phyloP scores from a whole-genome alignment of 352 stramenopile genomes.

The Phytophthora hybrid region DNA sequence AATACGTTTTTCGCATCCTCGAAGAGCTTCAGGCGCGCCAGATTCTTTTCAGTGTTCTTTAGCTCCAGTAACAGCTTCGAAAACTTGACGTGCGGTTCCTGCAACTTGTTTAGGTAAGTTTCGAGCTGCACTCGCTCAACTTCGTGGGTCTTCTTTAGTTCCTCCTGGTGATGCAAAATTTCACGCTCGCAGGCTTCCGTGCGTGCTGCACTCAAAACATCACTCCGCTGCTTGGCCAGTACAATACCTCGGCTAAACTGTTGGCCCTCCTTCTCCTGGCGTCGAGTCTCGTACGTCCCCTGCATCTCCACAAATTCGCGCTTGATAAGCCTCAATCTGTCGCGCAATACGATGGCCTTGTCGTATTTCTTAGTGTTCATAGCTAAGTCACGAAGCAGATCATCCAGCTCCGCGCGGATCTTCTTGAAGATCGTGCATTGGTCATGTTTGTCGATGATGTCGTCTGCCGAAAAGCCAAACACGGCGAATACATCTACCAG shows the following conservation, averaged over 20 bases:
- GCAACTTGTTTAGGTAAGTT: conserved; percentile 61
- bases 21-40: conserved; percentile 68
- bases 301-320: conserved; percentile 76
- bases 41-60: conserved; percentile 75
- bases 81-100: conserved; percentile 73
- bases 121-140: conserved; percentile 73
- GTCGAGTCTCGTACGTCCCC: conserved; percentile 58
- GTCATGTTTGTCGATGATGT: conserved; percentile 78
- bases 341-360: conserved; percentile 70
- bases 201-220: conserved; percentile 43
- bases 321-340: conserved; percentile 71
- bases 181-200: conserved; percentile 45
- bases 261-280: conserved; percentile 55
- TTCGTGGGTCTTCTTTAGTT: conserved; percentile 67
- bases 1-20: conserved; percentile 84
- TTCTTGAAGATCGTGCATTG: conserved; percentile 76
- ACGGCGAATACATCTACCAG: conserved; percentile 77
- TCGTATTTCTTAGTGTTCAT: conserved; percentile 76
- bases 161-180: conserved; percentile 54
- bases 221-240: conserved; percentile 50
- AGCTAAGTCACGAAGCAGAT: conserved; percentile 60
- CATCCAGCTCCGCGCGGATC: conserved; percentile 65
- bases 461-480: conserved; percentile 67
- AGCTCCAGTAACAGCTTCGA: conserved; percentile 76
- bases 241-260: conserved; percentile 59